Evolutionary conservation across 1,284 basidiomycete genomes (phyloP).

Genomic region (Sphagnurus paluster): DNA sequence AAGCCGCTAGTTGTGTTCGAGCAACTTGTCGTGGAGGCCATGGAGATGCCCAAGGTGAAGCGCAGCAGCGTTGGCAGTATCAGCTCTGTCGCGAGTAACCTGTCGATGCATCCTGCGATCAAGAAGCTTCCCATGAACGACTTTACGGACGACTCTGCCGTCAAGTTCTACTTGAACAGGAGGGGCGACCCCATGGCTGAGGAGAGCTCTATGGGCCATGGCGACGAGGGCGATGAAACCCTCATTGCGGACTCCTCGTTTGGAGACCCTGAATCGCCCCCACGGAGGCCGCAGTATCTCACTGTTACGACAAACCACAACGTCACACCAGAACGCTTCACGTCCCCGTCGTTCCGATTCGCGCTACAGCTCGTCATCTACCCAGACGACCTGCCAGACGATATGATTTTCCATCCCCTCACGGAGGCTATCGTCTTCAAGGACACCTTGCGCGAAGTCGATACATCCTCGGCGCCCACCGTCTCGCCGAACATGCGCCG

Average conservation of each 20-base stretch:
- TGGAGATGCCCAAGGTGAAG: conserved; percentile 85
- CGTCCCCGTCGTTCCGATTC: conserved; percentile 80
- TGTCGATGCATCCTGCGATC: conserved; percentile 93
- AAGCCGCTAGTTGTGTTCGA: conserved; percentile 89
- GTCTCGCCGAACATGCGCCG: conserved; percentile 62
- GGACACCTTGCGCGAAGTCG: conserved; percentile 56
- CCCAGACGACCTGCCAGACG: conserved; percentile 88
- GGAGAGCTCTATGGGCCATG: conserved; percentile 34
- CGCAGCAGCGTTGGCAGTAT: conserved; percentile 92
- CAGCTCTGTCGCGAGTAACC: conserved; percentile 86
- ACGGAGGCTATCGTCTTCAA: conserved; percentile 91
- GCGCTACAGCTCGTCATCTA: conserved; percentile 86
- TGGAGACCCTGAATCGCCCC: conserved; percentile 21
- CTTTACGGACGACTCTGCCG: conserved; percentile 94
- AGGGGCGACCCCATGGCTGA: conserved; percentile 34
- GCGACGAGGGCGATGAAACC: conserved; percentile 52
- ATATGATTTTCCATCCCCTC: conserved; percentile 88
- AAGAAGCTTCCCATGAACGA: conserved; percentile 93
- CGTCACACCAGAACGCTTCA: conserved; percentile 71
- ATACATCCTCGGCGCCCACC: conserved; percentile 45
- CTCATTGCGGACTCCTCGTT: conserved; percentile 45
- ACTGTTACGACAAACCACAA: conserved; percentile 44
- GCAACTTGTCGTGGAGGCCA: conserved; percentile 73
- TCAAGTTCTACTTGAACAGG: conserved; percentile 93
- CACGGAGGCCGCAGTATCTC: conserved; percentile 41